phyloP scores from a whole-genome alignment of 2,329 filamentous ascomycete genomes.

The Lachnellula hyalina region DNA sequence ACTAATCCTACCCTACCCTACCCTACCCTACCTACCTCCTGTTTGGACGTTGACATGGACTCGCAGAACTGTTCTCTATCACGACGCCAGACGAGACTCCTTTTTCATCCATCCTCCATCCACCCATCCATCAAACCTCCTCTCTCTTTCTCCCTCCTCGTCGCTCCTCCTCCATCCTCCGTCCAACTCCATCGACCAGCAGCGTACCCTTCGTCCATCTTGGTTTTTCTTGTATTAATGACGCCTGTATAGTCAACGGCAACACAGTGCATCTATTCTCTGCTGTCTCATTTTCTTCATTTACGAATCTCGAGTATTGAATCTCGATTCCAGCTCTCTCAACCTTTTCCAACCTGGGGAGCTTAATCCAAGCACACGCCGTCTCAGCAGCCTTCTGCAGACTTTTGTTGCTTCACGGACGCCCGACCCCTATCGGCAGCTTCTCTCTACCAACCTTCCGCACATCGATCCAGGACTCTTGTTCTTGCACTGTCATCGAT shows the following conservation, averaged over 20 bases:
- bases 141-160: background rate
- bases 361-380: constrained; percentile 23
- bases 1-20: no score
- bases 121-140: background rate
- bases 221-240: constrained; percentile 20
- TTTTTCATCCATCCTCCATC: background rate
- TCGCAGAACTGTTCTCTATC: no score
- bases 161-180: constrained; percentile 2
- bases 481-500: constrained; percentile 20
- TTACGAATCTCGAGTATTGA: background rate
- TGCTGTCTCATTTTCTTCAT: background rate
- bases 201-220: background rate
- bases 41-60: no score
- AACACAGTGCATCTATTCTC: constrained; percentile 1
- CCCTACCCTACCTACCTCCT: no score
- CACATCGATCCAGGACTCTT: constrained; percentile 11
- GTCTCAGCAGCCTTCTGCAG: constrained; percentile 10
- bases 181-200: background rate
- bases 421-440: constrained; percentile 26
- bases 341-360: constrained; percentile 2
- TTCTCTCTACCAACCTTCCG: constrained; percentile 19
- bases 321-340: constrained; percentile 1
- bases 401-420: constrained; percentile 24
- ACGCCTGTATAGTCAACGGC: constrained; percentile 18
- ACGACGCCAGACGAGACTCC: background rate